These are phyloP conservation scores for Canavalia ensiformis DNA, from an alignment of 306 rosid species.

Conservation along the genomic window DNA sequence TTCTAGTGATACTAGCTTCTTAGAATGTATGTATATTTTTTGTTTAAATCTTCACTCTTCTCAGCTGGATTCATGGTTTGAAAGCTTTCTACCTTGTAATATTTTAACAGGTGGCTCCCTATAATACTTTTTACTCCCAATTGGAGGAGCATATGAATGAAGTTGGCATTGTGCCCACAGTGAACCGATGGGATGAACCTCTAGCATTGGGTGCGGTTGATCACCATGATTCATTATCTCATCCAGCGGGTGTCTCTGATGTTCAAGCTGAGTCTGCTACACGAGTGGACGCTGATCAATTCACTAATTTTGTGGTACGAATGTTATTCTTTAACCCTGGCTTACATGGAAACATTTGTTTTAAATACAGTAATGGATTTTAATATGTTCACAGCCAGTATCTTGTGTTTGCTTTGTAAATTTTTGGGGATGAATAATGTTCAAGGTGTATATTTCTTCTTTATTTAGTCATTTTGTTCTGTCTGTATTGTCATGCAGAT, in stretches of 20 bases:
- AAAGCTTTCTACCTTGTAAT: constrained; percentile 23
- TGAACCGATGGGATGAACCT: constrained; percentile 89
- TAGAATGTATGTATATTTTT: constrained; percentile 13
- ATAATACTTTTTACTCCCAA: constrained; percentile 88
- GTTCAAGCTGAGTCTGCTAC: constrained; percentile 89
- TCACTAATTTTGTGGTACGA: constrained; percentile 86
- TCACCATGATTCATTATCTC: constrained; percentile 98
- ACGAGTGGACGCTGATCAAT: constrained; percentile 79
- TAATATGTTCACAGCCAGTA: constrained; percentile 31
- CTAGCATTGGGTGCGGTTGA: constrained; percentile 87
- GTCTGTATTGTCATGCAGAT: constrained; percentile 60
- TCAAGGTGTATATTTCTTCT: constrained; percentile 22
- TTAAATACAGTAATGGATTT: neutral
- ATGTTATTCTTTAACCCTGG: constrained; percentile 11
- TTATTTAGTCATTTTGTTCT: neutral
- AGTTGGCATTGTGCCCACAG: constrained; percentile 80
- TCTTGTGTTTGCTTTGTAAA: constrained; percentile 31
- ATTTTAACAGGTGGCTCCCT: constrained; percentile 86
- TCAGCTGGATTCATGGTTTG: constrained; percentile 42
- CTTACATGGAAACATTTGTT: constrained; percentile 1
- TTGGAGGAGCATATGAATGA: constrained; percentile 89
- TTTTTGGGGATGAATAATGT: constrained; percentile 15
- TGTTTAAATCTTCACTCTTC: constrained; percentile 21
- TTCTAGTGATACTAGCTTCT: constrained; percentile 32
- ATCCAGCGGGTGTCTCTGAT: constrained; percentile 97